A percentile compares a stretch with the other conserved stretches of the same genome.
These are phyloP conservation scores for Phalaenopsis aphrodite DNA, from an alignment of 106 monocot species.

Conservation along the genomic window DNA sequence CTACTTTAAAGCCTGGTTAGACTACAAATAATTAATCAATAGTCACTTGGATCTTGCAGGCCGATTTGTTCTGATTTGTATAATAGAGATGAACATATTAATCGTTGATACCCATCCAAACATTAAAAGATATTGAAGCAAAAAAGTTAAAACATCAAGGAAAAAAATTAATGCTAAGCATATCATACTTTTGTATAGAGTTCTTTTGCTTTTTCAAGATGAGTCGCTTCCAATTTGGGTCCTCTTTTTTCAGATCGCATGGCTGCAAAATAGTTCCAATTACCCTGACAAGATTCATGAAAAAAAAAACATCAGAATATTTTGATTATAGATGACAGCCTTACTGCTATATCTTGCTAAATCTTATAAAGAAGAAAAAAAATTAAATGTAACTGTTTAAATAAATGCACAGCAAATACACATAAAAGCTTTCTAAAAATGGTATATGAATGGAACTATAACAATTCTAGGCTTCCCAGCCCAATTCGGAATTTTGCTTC, in stretches of 20 bases:
- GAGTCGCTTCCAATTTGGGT: slow-evolving; percentile 88
- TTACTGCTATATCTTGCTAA: neutral
- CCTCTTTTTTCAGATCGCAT: slow-evolving; percentile 83
- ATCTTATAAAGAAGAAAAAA: neutral
- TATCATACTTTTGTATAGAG: slow-evolving; percentile 69
- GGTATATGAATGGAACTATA: too few species aligned
- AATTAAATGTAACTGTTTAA: too few species aligned
- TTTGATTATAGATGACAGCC: neutral
- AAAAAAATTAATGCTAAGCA: neutral
- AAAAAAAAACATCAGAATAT: slow-evolving; percentile 3
- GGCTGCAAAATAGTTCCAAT: slow-evolving; percentile 93
- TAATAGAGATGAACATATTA: neutral
- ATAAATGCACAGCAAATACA: too few species aligned
- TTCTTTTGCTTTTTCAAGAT: slow-evolving; percentile 97
- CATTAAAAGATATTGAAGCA: neutral
- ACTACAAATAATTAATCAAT: too few species aligned
- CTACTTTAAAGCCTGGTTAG: too few species aligned
- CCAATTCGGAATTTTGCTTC: too few species aligned
- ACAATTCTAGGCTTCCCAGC: too few species aligned
- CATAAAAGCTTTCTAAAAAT: too few species aligned
- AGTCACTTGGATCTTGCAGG: too few species aligned
- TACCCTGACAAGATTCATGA: slow-evolving; percentile 35
- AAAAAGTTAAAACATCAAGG: neutral
- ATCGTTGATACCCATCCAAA: neutral
- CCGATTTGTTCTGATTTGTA: neutral